A percentile compares a stretch with the other conserved stretches of the same genome.
phyloP scores from a whole-genome alignment of 495 filamentous ascomycete genomes.

The Clohesyomyces aquaticus region DNA sequence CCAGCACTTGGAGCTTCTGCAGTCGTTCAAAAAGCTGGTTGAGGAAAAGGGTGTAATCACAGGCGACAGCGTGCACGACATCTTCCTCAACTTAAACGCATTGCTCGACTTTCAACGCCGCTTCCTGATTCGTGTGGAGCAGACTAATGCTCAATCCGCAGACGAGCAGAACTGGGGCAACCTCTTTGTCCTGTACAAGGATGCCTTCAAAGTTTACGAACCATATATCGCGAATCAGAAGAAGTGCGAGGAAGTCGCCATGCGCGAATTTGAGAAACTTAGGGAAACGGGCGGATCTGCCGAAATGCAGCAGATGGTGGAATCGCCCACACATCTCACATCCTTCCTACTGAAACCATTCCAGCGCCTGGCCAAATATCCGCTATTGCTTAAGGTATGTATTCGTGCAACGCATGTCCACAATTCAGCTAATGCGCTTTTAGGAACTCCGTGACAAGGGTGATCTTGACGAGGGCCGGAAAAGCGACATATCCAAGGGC shows the following conservation, averaged over 20 bases:
- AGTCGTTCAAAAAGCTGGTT: slow-evolving; percentile 86
- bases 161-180: slow-evolving; percentile 87
- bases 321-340: slow-evolving; percentile 65
- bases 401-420: slow-evolving; percentile 2
- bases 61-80: slow-evolving; percentile 88
- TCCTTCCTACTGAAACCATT: slow-evolving; percentile 96
- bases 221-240: slow-evolving; percentile 95
- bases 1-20: slow-evolving; percentile 93
- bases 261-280: slow-evolving; percentile 66
- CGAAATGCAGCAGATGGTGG: slow-evolving; percentile 66
- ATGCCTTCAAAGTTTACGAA: slow-evolving; percentile 85
- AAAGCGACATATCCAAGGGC: slow-evolving; percentile 68
- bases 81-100: slow-evolving; percentile 93
- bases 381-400: slow-evolving; percentile 80
- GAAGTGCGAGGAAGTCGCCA: slow-evolving; percentile 65
- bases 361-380: slow-evolving; percentile 93
- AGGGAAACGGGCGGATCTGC: slow-evolving; percentile 56
- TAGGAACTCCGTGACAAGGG: slow-evolving; percentile 86
- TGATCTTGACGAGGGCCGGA: slow-evolving; percentile 66
- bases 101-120: slow-evolving; percentile 93
- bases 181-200: slow-evolving; percentile 77
- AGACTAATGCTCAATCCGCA: slow-evolving; percentile 81
- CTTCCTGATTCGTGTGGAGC: slow-evolving; percentile 93
- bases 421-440: slow-evolving; percentile 11
- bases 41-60: slow-evolving; percentile 85